Evolutionary conservation across 1,139 yeast genomes (phyloP).

Genomic region (Candida sp.): DNA sequence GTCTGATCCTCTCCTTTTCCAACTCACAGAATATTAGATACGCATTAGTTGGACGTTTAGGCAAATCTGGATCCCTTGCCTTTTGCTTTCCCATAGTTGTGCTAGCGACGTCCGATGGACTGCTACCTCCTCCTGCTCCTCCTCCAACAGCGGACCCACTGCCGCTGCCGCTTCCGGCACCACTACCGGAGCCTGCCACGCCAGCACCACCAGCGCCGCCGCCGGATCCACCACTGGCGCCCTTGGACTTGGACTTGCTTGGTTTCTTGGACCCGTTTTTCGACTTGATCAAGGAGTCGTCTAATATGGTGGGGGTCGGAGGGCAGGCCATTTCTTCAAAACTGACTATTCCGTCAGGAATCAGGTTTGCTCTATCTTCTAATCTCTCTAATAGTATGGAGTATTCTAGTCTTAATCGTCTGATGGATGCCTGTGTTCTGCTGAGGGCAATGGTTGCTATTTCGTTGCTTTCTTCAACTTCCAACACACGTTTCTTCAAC

Average conservation of each 20-base stretch:
- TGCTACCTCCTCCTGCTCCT: slow-evolving; percentile 4
- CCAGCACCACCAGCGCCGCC: slow-evolving; percentile 7
- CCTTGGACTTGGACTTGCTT: slow-evolving; percentile 17
- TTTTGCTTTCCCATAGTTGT: slow-evolving; percentile 23
- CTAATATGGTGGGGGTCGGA: slow-evolving; percentile 41
- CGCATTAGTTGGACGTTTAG: slow-evolving; percentile 91
- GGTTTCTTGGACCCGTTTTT: slow-evolving; percentile 29
- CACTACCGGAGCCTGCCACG: neutral
- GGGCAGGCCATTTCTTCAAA: slow-evolving; percentile 49
- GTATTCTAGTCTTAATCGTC: slow-evolving; percentile 83
- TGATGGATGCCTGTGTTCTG: slow-evolving; percentile 77
- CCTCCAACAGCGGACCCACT: neutral
- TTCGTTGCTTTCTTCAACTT: slow-evolving; percentile 83
- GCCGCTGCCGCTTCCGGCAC: neutral
- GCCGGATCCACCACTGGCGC: slow-evolving; percentile 7
- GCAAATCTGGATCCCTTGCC: slow-evolving; percentile 78
- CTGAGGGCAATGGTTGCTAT: slow-evolving; percentile 76
- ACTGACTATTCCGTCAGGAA: slow-evolving; percentile 35
- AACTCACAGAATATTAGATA: slow-evolving; percentile 85
- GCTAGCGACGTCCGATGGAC: slow-evolving; percentile 10
- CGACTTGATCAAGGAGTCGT: slow-evolving; percentile 25
- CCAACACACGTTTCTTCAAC: slow-evolving; percentile 70
- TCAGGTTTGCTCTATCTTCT: slow-evolving; percentile 55
- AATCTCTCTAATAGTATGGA: slow-evolving; percentile 79
- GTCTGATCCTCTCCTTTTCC: slow-evolving; percentile 76